phyloP scores from a whole-genome alignment of 768 basidiomycete species.

The Pleurotus tuoliensis region DNA sequence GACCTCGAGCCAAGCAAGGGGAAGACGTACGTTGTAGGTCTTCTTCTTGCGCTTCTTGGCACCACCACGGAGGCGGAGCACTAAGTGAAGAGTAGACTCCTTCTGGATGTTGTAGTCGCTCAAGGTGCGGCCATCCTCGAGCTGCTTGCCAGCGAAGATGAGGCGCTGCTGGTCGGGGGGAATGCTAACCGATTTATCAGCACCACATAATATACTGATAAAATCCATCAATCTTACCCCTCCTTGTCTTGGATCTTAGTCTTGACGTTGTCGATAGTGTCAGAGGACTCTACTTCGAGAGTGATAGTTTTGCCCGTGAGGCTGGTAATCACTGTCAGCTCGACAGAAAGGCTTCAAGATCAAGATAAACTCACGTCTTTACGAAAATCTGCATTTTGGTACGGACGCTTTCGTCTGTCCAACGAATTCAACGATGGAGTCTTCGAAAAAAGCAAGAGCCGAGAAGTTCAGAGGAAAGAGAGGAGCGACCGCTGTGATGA shows the following conservation, averaged over 20 bases:
- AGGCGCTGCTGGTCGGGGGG: constrained; percentile 95
- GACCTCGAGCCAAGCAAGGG: not conserved
- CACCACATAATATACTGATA: not conserved
- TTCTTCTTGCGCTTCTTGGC: constrained; percentile 99
- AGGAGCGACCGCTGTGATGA: constrained; percentile 13
- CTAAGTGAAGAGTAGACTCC: constrained; percentile 97
- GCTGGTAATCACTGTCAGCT: constrained; percentile 37
- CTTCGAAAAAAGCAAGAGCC: constrained; percentile 82
- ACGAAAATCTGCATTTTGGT: constrained; percentile 95
- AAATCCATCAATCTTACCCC: constrained; percentile 47
- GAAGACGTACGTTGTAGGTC: constrained; percentile 82
- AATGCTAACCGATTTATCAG: constrained; percentile 44
- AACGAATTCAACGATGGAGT: constrained; percentile 89
- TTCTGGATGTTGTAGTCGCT: constrained; percentile 98
- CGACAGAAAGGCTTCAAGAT: not conserved
- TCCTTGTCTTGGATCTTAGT: constrained; percentile 98
- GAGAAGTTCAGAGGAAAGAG: constrained; percentile 22
- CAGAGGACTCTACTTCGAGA: constrained; percentile 95
- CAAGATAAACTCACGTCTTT: constrained; percentile 66
- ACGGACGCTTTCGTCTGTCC: constrained; percentile 82
- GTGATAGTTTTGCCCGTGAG: constrained; percentile 99
- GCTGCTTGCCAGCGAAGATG: constrained; percentile 99
- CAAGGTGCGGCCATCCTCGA: constrained; percentile 97
- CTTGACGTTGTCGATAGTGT: constrained; percentile 98
- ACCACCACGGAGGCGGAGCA: constrained; percentile 97